phyloP scores from a whole-genome alignment of 1,284 basidiomycete genomes.

The Hortiboletus rubellus region DNA sequence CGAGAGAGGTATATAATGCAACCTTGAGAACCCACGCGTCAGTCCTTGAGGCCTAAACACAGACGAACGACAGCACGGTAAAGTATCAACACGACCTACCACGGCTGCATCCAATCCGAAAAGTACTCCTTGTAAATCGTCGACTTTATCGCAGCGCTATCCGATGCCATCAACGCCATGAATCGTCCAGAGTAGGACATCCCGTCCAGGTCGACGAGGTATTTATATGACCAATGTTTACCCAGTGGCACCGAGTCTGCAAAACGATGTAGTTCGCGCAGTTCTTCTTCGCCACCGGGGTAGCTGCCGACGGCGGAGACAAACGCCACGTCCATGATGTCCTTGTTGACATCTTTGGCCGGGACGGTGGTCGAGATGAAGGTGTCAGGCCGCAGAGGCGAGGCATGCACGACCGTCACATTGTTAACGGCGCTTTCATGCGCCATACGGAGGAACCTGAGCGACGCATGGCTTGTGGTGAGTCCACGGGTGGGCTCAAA shows the following conservation, averaged over 20 bases:
- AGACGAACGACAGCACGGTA: too few relatives aligned
- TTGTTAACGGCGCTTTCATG: conserved; percentile 59
- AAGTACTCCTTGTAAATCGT: conserved; percentile 91
- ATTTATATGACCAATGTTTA: conserved; percentile 90
- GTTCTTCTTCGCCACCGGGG: conserved; percentile 77
- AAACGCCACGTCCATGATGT: conserved; percentile 89
- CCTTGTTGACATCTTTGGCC: conserved; percentile 65
- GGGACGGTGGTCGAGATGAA: conserved; percentile 66
- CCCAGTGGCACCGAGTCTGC: conserved; percentile 78
- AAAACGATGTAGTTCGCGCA: conserved; percentile 72
- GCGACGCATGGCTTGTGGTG: neutral
- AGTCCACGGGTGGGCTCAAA: neutral
- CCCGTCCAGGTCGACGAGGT: conserved; percentile 88
- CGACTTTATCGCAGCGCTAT: conserved; percentile 87
- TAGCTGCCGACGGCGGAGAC: conserved; percentile 76
- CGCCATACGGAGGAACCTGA: conserved; percentile 77
- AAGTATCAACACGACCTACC: conserved; percentile 47
- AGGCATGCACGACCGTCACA: conserved; percentile 74
- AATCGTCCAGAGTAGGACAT: conserved; percentile 94
- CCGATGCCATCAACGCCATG: conserved; percentile 82
- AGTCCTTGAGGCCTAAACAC: neutral
- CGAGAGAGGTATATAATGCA: conserved; percentile 91
- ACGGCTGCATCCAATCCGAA: conserved; percentile 81
- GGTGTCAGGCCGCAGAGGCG: conserved; percentile 62
- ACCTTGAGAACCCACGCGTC: conserved; percentile 48